Evolutionary conservation across 2,329 filamentous ascomycete genomes (phyloP).

Genomic region (Onygenales sp.): DNA sequence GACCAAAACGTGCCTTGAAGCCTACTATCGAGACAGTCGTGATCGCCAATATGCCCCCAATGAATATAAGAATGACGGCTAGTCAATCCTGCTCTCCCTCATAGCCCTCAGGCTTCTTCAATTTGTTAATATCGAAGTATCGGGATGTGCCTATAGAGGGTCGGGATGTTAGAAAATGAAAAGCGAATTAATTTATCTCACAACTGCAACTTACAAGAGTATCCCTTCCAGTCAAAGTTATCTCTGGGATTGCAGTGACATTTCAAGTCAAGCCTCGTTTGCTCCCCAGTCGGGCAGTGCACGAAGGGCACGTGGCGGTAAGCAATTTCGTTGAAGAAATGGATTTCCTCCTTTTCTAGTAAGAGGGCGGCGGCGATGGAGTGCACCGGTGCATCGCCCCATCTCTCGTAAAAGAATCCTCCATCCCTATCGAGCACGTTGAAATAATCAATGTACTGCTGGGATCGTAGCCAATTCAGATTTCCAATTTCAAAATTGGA

Average conservation of each 20-base stretch:
- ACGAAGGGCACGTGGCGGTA: conserved; percentile 98
- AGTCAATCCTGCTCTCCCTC: conserved; percentile 43
- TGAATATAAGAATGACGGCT: conserved; percentile 15
- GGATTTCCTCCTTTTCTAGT: conserved; percentile 84
- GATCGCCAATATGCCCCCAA: neutral
- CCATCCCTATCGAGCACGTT: conserved; percentile 78
- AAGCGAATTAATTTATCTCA: neutral
- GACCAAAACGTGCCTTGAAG: neutral
- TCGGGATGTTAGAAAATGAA: neutral
- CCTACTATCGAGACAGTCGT: conserved; percentile 1
- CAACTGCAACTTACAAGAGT: conserved; percentile 64
- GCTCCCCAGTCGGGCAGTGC: conserved; percentile 87
- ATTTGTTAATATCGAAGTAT: conserved; percentile 73
- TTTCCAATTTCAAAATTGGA: conserved; percentile 98
- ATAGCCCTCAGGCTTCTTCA: conserved; percentile 78
- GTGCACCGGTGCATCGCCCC: conserved; percentile 95
- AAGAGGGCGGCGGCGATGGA: conserved; percentile 88
- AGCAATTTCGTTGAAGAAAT: conserved; percentile 98
- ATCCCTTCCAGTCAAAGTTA: conserved; percentile 99
- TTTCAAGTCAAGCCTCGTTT: conserved; percentile 71
- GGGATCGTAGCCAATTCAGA: conserved; percentile 83
- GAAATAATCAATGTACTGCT: conserved; percentile 87
- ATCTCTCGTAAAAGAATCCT: conserved; percentile 98
- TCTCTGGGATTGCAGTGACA: conserved; percentile 93
- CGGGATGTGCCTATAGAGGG: conserved; percentile 61